These are phyloP conservation scores for Entomortierella lignicola DNA, from an alignment of 192 early-diverging fungal genomes.

Conservation along the genomic window DNA sequence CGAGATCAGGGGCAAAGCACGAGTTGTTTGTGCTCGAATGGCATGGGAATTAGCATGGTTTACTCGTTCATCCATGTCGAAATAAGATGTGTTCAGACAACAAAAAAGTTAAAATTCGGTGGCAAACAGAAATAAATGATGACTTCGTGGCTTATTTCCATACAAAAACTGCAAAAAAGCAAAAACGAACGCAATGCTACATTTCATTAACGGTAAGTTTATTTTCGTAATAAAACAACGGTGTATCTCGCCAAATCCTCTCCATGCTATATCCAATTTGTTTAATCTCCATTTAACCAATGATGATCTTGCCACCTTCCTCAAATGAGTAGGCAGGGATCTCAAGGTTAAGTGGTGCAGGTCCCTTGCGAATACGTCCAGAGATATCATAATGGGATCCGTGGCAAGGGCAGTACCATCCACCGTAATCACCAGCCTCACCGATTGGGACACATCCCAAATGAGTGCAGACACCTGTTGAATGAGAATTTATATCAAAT, in stretches of 20 bases:
- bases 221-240: neutral
- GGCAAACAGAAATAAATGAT: conserved; percentile 6
- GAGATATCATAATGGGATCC: conserved; percentile 99
- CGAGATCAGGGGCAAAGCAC: conserved; percentile 32
- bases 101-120: conserved; percentile 7
- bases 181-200: too few relatives aligned
- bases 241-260: neutral
- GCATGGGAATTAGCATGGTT: conserved; percentile 30
- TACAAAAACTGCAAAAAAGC: too few relatives aligned
- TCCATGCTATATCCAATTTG: neutral
- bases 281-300: conserved; percentile 77
- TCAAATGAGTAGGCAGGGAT: conserved; percentile 78
- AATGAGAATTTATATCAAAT: neutral
- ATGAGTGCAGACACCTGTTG: conserved; percentile 64
- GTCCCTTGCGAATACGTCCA: conserved; percentile 97
- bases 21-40: conserved; percentile 9
- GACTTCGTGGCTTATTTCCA: neutral
- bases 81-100: neutral
- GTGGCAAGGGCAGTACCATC: conserved; percentile 99
- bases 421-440: conserved; percentile 97
- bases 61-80: conserved; percentile 22
- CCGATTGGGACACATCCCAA: conserved; percentile 98
- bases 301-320: conserved; percentile 82
- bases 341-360: conserved; percentile 98
- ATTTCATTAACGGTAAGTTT: too few relatives aligned